Conservation (phyloP, 495 filamentous ascomycete genomes). For the Penicillium mononematosum region DNA sequence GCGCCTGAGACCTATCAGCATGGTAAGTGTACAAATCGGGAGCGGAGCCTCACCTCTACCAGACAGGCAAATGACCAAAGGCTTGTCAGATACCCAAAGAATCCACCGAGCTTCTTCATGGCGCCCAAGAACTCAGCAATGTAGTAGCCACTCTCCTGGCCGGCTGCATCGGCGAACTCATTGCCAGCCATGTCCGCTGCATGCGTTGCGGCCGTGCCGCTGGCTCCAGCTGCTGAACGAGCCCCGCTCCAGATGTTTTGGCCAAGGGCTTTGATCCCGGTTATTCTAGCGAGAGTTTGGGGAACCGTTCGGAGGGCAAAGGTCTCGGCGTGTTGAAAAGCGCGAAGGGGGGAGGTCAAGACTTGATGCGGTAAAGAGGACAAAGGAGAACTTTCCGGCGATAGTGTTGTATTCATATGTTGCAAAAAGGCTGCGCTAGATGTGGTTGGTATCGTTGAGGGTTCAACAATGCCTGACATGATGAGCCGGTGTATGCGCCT, state of each 20-base stretch:
- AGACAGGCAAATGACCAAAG: slow-evolving; percentile 91
- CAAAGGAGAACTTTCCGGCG: slow-evolving; percentile 25
- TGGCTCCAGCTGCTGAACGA: slow-evolving; percentile 17
- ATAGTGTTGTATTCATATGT: slow-evolving; percentile 16
- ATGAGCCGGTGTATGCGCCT: slow-evolving; percentile 8
- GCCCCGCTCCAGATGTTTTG: slow-evolving; percentile 30
- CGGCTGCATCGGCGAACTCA: slow-evolving; percentile 30
- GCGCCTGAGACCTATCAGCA: slow-evolving; percentile 51
- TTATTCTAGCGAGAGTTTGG: slow-evolving; percentile 33
- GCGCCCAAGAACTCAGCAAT: slow-evolving; percentile 40
- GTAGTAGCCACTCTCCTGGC: slow-evolving; percentile 32
- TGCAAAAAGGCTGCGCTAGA: slow-evolving; percentile 16
- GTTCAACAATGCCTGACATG: slow-evolving; percentile 25
- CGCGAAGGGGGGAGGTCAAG: slow-evolving; percentile 38
- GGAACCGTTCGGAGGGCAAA: slow-evolving; percentile 42
- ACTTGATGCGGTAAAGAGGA: slow-evolving; percentile 38
- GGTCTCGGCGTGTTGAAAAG: slow-evolving; percentile 37
- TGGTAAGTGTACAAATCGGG: background rate
- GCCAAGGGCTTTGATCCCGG: slow-evolving; percentile 30
- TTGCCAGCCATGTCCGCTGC: slow-evolving; percentile 32
- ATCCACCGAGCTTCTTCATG: slow-evolving; percentile 67
- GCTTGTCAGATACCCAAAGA: slow-evolving; percentile 89
- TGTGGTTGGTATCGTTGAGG: slow-evolving; percentile 23
- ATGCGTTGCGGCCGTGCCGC: slow-evolving; percentile 29
- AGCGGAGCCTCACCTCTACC: slow-evolving; percentile 55